Evolutionary conservation across 805 yeast species (phyloP).

Genomic region (Hemisphaericaspora nanyangensis): DNA sequence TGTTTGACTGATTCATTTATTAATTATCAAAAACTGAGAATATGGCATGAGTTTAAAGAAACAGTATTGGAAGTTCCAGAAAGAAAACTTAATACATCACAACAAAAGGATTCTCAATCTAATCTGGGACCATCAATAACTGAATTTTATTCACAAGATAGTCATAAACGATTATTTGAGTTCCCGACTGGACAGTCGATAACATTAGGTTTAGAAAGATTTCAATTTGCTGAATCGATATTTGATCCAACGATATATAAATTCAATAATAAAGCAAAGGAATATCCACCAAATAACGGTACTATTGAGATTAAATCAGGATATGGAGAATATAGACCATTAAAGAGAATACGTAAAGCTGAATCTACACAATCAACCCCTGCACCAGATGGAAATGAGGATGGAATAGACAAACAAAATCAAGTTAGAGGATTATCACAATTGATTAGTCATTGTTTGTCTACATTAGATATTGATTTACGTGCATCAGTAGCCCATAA

Average conservation of each 20-base stretch:
- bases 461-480: slow-evolving; percentile 71
- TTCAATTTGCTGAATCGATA: slow-evolving; percentile 64
- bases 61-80: slow-evolving; percentile 56
- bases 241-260: slow-evolving; percentile 56
- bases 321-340: slow-evolving; percentile 65
- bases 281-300: slow-evolving; percentile 48
- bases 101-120: slow-evolving; percentile 5
- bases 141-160: slow-evolving; percentile 25
- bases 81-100: slow-evolving; percentile 16
- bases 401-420: not conserved
- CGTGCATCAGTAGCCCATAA: slow-evolving; percentile 86
- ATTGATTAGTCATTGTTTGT: slow-evolving; percentile 52
- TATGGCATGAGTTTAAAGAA: slow-evolving; percentile 75
- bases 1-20: slow-evolving; percentile 48
- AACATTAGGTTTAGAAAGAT: slow-evolving; percentile 58
- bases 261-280: slow-evolving; percentile 19
- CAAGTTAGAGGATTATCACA: slow-evolving; percentile 52
- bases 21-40: slow-evolving; percentile 51
- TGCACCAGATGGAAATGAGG: slow-evolving; percentile 15
- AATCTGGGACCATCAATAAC: slow-evolving; percentile 18
- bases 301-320: slow-evolving; percentile 44
- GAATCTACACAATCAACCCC: slow-evolving; percentile 31
- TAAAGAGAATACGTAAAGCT: slow-evolving; percentile 54
- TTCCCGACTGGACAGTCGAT: slow-evolving; percentile 72
- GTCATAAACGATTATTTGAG: slow-evolving; percentile 53